These are phyloP conservation scores for Cucurbitaria berberidis DNA, from an alignment of 2,329 filamentous ascomycete genomes.

Conservation along the genomic window DNA sequence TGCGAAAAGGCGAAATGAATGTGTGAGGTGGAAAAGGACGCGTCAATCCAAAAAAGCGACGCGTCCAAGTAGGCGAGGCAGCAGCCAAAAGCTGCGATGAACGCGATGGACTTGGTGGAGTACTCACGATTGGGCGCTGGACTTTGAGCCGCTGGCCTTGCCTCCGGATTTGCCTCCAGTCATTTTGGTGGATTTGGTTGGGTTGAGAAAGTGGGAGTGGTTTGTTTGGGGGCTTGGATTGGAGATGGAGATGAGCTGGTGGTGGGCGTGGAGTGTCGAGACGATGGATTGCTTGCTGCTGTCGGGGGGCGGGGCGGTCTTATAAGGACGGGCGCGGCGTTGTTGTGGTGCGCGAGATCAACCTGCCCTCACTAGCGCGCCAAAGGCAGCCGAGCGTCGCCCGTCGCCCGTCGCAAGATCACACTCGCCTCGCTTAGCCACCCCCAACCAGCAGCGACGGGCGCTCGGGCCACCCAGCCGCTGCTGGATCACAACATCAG, in stretches of 20 bases:
- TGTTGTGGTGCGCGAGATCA: conserved; percentile 51
- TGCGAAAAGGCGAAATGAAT: conserved; percentile 9
- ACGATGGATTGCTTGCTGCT: conserved; percentile 50
- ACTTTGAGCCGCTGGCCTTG: conserved; percentile 98
- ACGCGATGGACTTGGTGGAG: conserved; percentile 14
- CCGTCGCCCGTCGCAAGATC: conserved; percentile 32
- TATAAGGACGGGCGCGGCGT: conserved; percentile 48
- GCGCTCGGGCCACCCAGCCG: conserved; percentile 40
- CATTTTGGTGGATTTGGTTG: conserved; percentile 77
- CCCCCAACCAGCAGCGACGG: conserved; percentile 26
- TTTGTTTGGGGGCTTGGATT: conserved; percentile 26
- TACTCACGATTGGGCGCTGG: conserved; percentile 95
- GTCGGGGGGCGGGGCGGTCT: conserved; percentile 46
- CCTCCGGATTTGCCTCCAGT: conserved; percentile 99
- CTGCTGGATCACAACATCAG: conserved; percentile 49
- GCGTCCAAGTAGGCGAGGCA: conserved; percentile 23
- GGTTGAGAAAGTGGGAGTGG: conserved; percentile 39
- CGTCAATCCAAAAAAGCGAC: conserved; percentile 47
- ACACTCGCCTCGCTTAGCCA: conserved; percentile 35
- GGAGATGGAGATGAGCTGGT: conserved; percentile 31
- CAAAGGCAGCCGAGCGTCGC: conserved; percentile 18
- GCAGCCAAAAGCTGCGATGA: conserved; percentile 12
- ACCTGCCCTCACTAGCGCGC: conserved; percentile 42
- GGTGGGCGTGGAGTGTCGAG: conserved; percentile 42
- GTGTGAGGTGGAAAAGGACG: conserved; percentile 38